A percentile compares a stretch with the other conserved stretches of the same genome.
Conservation (phyloP, 1,284 basidiomycete species). For the Tausonia pullulans region DNA sequence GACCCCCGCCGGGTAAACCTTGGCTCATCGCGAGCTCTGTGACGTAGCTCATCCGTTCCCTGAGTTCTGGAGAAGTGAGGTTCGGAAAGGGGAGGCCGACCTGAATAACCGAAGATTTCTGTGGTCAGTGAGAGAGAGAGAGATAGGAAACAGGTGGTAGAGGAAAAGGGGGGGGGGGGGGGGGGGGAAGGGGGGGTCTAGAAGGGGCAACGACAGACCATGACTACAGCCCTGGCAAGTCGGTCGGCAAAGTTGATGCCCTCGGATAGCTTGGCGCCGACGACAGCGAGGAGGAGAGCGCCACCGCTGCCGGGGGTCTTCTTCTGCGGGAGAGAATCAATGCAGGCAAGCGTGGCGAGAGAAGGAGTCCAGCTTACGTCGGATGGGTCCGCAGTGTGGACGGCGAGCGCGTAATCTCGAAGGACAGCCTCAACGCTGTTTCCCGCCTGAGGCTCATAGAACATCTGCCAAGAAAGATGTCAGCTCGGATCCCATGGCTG, state of each 20-base stretch:
- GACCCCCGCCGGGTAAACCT: constrained; percentile 1
- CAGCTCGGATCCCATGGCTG: background rate
- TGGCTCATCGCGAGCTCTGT: constrained; percentile 23
- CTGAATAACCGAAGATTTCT: background rate
- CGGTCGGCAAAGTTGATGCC: constrained; percentile 85
- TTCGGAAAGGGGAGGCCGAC: constrained; percentile 90
- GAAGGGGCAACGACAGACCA: constrained; percentile 33
- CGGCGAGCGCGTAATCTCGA: constrained; percentile 59
- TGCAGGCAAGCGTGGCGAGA: background rate
- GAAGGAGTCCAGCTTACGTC: background rate
- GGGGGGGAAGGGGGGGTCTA: too few species aligned
- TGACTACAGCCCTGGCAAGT: constrained; percentile 74
- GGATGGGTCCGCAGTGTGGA: constrained; percentile 27
- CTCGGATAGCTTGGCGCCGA: constrained; percentile 93
- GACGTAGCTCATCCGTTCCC: constrained; percentile 82
- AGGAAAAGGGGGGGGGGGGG: constrained; percentile 13
- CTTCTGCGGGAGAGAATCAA: background rate
- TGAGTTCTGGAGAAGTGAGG: constrained; percentile 74
- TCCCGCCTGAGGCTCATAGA: constrained; percentile 74
- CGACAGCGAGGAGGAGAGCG: constrained; percentile 77
- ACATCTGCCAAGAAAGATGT: constrained; percentile 45
- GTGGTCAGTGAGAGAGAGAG: background rate
- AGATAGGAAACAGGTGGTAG: background rate
- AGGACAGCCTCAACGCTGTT: constrained; percentile 66
- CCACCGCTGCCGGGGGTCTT: constrained; percentile 33